phyloP scores from a whole-genome alignment of 2,329 filamentous ascomycete genomes.

The Didymella pinodella region DNA sequence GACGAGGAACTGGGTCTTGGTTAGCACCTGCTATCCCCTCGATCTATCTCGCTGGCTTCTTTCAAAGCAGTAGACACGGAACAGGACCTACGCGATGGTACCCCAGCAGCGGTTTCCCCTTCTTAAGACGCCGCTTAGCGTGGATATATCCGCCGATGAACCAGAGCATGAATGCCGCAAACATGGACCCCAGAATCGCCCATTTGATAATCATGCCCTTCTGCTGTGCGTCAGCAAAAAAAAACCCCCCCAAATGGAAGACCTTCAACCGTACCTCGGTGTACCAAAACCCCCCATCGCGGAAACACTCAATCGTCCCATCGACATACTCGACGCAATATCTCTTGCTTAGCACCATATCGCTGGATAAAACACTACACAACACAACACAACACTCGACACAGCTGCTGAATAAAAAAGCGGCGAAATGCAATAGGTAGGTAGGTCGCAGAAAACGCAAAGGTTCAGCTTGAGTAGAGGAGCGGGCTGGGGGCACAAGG shows the following conservation, averaged over 20 bases:
- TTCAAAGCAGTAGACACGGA: too few relatives aligned
- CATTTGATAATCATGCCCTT: slow-evolving; percentile 74
- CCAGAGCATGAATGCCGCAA: slow-evolving; percentile 67
- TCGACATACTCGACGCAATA: slow-evolving; percentile 39
- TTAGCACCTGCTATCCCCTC: too few relatives aligned
- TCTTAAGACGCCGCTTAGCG: slow-evolving; percentile 70
- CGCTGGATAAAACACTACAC: slow-evolving; percentile 1
- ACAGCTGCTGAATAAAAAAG: slow-evolving; percentile 3
- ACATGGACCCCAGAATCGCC: slow-evolving; percentile 70
- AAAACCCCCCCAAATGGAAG: too few relatives aligned
- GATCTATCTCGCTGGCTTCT: too few relatives aligned
- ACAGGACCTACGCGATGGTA: slow-evolving; percentile 67
- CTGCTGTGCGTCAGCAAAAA: slow-evolving; percentile 47
- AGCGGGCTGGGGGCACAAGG: background rate
- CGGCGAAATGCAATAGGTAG: background rate
- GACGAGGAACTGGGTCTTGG: slow-evolving; percentile 51
- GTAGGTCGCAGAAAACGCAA: too few relatives aligned
- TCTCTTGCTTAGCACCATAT: slow-evolving; percentile 40
- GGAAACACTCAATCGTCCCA: slow-evolving; percentile 39
- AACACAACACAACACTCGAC: background rate
- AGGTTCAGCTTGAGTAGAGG: too few relatives aligned
- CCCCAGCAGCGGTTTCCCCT: slow-evolving; percentile 69
- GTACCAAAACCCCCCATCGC: slow-evolving; percentile 47
- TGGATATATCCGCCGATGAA: slow-evolving; percentile 74
- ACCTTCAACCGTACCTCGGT: slow-evolving; percentile 34